Evolutionary conservation across 257 asterid species (phyloP).

Genomic region (Hygrophila difformis): DNA sequence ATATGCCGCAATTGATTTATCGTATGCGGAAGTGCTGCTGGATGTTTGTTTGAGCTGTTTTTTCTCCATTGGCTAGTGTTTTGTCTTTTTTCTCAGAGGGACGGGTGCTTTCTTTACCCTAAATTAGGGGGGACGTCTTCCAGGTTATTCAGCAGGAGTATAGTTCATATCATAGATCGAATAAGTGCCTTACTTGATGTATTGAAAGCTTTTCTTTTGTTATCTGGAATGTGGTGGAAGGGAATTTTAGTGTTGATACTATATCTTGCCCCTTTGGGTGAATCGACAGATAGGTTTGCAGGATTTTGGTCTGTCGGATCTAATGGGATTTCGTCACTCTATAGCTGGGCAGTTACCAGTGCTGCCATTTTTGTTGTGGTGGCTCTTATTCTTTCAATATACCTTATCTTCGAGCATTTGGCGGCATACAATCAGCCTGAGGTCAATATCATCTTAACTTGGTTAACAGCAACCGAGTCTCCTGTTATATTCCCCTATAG

Average conservation of each 20-base stretch:
- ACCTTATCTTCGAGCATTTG: constrained; percentile 84
- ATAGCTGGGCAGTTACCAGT: constrained; percentile 65
- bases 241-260: constrained; percentile 31
- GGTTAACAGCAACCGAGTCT: not conserved
- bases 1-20: too few species aligned
- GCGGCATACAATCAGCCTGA: constrained; percentile 89
- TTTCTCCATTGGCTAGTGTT: not conserved
- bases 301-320: constrained; percentile 29
- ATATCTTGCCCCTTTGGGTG: constrained; percentile 35
- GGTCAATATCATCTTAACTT: constrained; percentile 30
- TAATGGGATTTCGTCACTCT: constrained; percentile 41
- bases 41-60: constrained; percentile 10
- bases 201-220: constrained; percentile 18
- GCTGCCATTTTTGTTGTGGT: constrained; percentile 74
- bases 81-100: not conserved
- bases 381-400: constrained; percentile 73
- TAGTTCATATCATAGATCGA: too few species aligned
- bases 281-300: constrained; percentile 47
- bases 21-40: constrained; percentile 11
- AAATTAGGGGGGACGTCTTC: constrained; percentile 1
- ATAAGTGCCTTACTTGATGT: constrained; percentile 13
- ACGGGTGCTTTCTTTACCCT: not conserved
- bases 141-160: too few species aligned
- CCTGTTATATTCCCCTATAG: not conserved
- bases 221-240: constrained; percentile 59